These are phyloP conservation scores for Trapa bicornis DNA, from an alignment of 345 rosid genomes.

Conservation along the genomic window DNA sequence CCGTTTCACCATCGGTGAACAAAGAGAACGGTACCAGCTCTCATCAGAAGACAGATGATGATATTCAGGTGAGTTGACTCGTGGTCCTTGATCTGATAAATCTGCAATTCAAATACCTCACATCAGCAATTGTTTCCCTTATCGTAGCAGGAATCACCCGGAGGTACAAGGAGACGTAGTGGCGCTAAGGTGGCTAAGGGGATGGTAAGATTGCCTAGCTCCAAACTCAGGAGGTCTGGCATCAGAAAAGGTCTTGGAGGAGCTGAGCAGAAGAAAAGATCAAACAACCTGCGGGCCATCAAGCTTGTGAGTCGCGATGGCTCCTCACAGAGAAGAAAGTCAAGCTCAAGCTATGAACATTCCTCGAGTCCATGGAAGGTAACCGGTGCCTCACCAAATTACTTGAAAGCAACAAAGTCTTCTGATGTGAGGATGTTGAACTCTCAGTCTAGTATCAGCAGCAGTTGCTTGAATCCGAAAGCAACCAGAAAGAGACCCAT, in stretches of 20 bases:
- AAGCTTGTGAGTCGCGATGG: constrained; percentile 16
- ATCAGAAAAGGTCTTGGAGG: constrained; percentile 33
- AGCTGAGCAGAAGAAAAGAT: constrained; percentile 24
- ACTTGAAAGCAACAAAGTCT: constrained; percentile 7
- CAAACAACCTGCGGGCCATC: constrained; percentile 35
- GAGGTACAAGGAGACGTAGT: constrained; percentile 15
- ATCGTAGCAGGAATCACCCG: constrained; percentile 29
- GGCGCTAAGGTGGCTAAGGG: constrained; percentile 28
- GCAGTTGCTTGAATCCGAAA: constrained; percentile 8
- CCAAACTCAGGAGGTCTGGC: constrained; percentile 34
- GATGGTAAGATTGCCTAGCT: constrained; percentile 35
- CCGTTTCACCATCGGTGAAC: constrained; percentile 24
- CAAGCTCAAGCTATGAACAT: constrained; percentile 1
- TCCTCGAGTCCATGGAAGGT: constrained; percentile 3
- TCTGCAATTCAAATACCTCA: background rate
- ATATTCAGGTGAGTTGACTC: constrained; percentile 27
- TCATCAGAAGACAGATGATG: constrained; percentile 14
- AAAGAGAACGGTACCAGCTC: constrained; percentile 21
- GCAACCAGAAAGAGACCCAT: constrained; percentile 23
- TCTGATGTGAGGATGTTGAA: constrained; percentile 12
- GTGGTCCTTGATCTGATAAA: background rate
- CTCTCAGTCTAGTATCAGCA: constrained; percentile 14
- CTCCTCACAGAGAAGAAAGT: constrained; percentile 6
- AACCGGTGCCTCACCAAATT: constrained; percentile 2
- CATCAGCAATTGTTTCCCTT: background rate